Base-by-base conservation (phyloP, 148 eudicot species). In the Gaultheria prostrata region DNA sequence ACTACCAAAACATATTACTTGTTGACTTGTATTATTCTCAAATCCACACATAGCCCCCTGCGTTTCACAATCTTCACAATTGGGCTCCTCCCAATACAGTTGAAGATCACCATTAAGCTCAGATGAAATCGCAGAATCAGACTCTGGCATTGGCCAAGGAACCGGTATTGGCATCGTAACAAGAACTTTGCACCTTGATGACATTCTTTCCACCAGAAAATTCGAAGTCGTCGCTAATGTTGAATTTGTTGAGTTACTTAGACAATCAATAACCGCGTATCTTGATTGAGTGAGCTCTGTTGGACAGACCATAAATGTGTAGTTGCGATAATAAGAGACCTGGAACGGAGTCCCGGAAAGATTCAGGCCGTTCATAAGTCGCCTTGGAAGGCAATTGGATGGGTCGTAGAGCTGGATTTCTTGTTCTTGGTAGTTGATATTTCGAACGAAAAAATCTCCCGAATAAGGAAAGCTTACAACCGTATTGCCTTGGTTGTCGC, bases 31-130 rank as follows among this genome's bases (percentile, higher is more conserved):
- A 63, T 83, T 81, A 76, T 59, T 89, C 49, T 75, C 49, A 20
- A 88, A 84, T 49, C 90, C 91, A 86, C 98, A 95, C 48, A 67
- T n/a, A n/a, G 83, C 92, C 1, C 93, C 94, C 32, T 82, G 82
- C 13, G 32, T 84, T 85, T 88, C 93, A 67, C 98, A 93, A 28
- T 83, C 89, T 85, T 76, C 63, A 71, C 98, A 93, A 10, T 89
- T 83, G 32, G 94, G 93, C 7, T 77, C 76, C 48, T 88, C 83
- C 98, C 98, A 95, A 46, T 89, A 87, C 39, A 95, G 87, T 85
- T 71, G 80, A 61, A 93, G 83, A 88, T 92, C 93, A 35, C 51
- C 84, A 5, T 71, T 79, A 17, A 91, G 86, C 63, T 73, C 80
- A 35, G 87, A 77, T 49, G 90, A 82, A 49, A 89, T 73, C 49